Evolutionary conservation across 768 basidiomycete species (phyloP), one percentile per base, ranked within the genome.

Genomic region (Mycena rebaudengoi): DNA sequence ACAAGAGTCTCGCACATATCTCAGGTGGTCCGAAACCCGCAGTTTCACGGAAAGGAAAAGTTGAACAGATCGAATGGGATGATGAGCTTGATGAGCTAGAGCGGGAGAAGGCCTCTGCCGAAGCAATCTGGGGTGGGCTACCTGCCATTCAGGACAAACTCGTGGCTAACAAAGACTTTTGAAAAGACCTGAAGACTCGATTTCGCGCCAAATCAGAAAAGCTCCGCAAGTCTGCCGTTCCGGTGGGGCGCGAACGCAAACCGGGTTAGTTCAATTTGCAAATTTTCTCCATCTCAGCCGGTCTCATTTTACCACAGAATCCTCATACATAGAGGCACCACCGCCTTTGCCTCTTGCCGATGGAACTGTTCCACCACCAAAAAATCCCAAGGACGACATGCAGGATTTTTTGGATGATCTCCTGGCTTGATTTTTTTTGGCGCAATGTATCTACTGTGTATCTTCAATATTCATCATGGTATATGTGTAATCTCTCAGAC

Each of bases 31-130:
- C 60, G 3, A 60, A 65, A 16, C 61, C 60, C 4, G 23, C 69
- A 8, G 44, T 55, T 0, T 76, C 81, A 5, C 85, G 79, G 71
- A 94, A 94, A 70, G 91, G 91, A 0, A 89, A 86, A 44, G 74
- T 87, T 0, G 82, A 88, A 62, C 74, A 81, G 53, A 85, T 95
- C 20, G 84, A 85, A 54, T 95, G 92, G 92, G 86, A 91, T 64
- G 78, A 81, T 4, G 77, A 85, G 26, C 75, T 94, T 3, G 91
- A 92, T 30, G 80, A 84, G 33, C 77, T 95, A 80, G 84, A 76
- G 32, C 83, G 85, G 21, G 91, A 92, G 64, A 94, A 93, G 69
- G 83, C 84, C 2, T 83, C 85, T 6, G 91, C 92, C 0, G 92
- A 94, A 61, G 92, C 93, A 13, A 85, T 84, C 23, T 81, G 91